Evolutionary conservation across 345 rosid genomes (phyloP).

Genomic region (Draba incana): DNA sequence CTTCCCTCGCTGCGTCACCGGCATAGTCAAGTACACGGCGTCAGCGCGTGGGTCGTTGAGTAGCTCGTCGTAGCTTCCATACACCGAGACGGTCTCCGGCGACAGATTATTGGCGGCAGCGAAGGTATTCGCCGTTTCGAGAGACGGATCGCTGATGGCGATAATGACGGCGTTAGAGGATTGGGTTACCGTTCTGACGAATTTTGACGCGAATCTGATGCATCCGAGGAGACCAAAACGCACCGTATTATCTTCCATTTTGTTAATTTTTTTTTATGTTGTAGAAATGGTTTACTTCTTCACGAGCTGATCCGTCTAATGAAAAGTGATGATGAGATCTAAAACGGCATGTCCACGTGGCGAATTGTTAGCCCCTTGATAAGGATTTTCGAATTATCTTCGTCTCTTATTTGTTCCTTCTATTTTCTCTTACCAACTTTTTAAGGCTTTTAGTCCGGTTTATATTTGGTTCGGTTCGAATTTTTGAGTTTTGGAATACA

Average conservation of each 20-base stretch:
- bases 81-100: conserved; percentile 42
- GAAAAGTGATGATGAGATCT: conserved; percentile 19
- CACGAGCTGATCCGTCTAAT: neutral
- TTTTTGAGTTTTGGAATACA: too few species aligned
- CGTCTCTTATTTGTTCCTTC: too few species aligned
- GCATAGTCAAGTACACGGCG: conserved; percentile 67
- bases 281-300: neutral
- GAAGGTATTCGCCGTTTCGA: conserved; percentile 58
- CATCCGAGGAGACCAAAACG: conserved; percentile 73
- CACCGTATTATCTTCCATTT: conserved; percentile 44
- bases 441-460: too few species aligned
- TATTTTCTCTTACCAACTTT: too few species aligned
- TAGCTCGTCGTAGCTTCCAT: conserved; percentile 63
- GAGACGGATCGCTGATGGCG: conserved; percentile 62
- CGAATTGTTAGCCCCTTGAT: conserved; percentile 21
- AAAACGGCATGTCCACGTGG: conserved; percentile 23
- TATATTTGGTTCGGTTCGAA: too few species aligned
- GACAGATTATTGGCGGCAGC: conserved; percentile 49
- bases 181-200: conserved; percentile 58
- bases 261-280: neutral
- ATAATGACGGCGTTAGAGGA: conserved; percentile 51
- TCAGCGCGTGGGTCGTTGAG: conserved; percentile 58
- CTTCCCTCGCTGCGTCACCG: conserved; percentile 50
- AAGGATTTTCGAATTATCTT: conserved; percentile 6
- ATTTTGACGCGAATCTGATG: conserved; percentile 53